A percentile compares a stretch with the other conserved stretches of the same genome.
Evolutionary conservation across 805 yeast species (phyloP).

Genomic region (Pichia scutulata): DNA sequence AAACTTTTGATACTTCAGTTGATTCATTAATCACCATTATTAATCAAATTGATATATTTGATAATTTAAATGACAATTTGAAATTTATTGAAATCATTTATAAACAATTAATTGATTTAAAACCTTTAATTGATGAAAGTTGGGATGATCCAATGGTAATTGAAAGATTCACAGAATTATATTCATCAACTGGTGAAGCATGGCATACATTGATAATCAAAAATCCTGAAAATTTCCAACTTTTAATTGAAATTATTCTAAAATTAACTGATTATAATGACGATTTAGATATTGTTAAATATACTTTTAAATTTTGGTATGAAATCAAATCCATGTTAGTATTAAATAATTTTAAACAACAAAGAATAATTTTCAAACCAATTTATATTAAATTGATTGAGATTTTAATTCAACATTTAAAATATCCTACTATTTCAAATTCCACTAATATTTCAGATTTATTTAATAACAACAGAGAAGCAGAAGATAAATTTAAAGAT

Average conservation of each 20-base stretch:
- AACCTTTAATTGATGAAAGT: conserved; percentile 41
- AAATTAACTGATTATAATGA: conserved; percentile 66
- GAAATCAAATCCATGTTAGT: conserved; percentile 64
- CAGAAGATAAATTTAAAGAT: conserved; percentile 86
- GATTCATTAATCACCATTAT: conserved; percentile 56
- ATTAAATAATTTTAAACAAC: conserved; percentile 47
- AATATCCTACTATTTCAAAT: conserved; percentile 50
- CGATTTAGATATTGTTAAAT: conserved; percentile 83
- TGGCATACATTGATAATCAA: conserved; percentile 87
- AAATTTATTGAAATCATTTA: conserved; percentile 25
- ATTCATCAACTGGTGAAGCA: conserved; percentile 89
- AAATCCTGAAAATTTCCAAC: conserved; percentile 59
- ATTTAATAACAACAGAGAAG: conserved; percentile 66
- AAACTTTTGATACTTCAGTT: not conserved
- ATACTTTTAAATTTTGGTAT: conserved; percentile 91
- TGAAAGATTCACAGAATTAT: conserved; percentile 65
- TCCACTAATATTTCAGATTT: conserved; percentile 35
- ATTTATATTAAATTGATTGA: conserved; percentile 51
- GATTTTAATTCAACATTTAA: conserved; percentile 59
- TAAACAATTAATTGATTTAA: conserved; percentile 57
- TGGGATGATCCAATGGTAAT: conserved; percentile 58
- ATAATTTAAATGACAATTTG: conserved; percentile 50
- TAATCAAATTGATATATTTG: conserved; percentile 73
- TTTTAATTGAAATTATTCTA: conserved; percentile 65
- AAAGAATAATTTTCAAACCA: conserved; percentile 43